Evolutionary conservation across 495 filamentous ascomycete species (phyloP).

Genomic region (Aspergillus leporis): DNA sequence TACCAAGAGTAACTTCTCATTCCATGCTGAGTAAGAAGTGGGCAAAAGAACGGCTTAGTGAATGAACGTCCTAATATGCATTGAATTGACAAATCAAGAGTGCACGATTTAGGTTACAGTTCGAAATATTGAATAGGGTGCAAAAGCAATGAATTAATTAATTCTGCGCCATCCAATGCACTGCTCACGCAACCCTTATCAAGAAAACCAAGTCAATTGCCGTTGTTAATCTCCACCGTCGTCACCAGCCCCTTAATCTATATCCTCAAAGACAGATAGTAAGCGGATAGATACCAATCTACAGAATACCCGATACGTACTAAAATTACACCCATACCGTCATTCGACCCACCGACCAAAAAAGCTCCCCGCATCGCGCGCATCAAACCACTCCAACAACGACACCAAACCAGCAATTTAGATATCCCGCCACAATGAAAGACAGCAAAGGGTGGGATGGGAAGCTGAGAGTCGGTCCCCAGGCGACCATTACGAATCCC

Average conservation of each 20-base stretch:
- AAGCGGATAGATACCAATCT: background rate
- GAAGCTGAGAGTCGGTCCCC: constrained; percentile 73
- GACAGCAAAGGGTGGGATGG: constrained; percentile 91
- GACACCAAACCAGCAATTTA: background rate
- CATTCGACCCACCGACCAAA: constrained; percentile 3
- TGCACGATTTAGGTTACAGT: background rate
- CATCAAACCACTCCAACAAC: constrained; percentile 9
- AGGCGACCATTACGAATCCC: constrained; percentile 66
- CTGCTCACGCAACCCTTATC: background rate
- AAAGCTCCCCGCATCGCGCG: constrained; percentile 13
- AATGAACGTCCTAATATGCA: background rate
- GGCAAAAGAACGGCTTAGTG: background rate
- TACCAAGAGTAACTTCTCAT: background rate
- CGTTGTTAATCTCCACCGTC: background rate
- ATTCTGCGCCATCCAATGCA: background rate
- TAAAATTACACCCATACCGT: constrained; percentile 1
- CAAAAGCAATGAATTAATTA: background rate
- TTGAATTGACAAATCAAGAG: no score
- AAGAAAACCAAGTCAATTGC: background rate
- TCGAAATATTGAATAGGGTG: background rate
- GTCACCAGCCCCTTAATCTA: background rate
- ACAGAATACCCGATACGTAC: background rate
- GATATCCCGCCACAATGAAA: constrained; percentile 34
- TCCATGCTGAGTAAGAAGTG: no score
- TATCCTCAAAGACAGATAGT: background rate